Conservation (phyloP, 768 basidiomycete genomes). For the Suillus cothurnatus region DNA sequence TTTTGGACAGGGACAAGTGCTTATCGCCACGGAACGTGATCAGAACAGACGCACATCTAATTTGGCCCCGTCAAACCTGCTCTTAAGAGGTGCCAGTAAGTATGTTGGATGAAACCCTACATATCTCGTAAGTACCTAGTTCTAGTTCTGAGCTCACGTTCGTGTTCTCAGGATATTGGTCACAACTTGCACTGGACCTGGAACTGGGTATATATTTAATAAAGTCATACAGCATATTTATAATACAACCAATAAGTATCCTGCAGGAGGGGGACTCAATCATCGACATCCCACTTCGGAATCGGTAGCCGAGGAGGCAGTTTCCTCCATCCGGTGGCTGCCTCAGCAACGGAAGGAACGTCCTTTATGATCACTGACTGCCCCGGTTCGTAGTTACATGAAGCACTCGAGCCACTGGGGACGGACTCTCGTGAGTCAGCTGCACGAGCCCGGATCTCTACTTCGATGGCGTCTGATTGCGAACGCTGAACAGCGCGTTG, state of each 20-base stretch:
- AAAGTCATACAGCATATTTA: not conserved
- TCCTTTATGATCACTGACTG: not conserved
- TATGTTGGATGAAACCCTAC: no score
- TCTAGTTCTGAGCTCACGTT: no score
- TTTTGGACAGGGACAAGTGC: no score
- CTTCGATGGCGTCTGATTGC: not conserved
- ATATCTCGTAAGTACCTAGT: no score
- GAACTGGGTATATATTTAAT: not conserved
- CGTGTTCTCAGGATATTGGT: no score
- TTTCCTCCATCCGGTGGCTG: slow-evolving; percentile 22
- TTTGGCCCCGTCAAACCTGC: no score
- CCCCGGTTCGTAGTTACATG: not conserved
- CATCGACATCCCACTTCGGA: slow-evolving; percentile 30
- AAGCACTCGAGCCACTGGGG: not conserved
- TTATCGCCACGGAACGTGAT: no score
- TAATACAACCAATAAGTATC: not conserved
- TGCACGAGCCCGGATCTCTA: not conserved
- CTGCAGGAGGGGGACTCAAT: not conserved
- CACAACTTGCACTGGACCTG: no score
- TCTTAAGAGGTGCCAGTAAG: no score
- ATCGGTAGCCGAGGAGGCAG: slow-evolving; percentile 33
- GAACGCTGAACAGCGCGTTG: not conserved
- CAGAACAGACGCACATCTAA: no score
- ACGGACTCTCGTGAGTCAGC: not conserved
- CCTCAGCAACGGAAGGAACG: not conserved